Conservation (phyloP, 352 stramenopile species). For the Phytophthora macrochlamydospora region DNA sequence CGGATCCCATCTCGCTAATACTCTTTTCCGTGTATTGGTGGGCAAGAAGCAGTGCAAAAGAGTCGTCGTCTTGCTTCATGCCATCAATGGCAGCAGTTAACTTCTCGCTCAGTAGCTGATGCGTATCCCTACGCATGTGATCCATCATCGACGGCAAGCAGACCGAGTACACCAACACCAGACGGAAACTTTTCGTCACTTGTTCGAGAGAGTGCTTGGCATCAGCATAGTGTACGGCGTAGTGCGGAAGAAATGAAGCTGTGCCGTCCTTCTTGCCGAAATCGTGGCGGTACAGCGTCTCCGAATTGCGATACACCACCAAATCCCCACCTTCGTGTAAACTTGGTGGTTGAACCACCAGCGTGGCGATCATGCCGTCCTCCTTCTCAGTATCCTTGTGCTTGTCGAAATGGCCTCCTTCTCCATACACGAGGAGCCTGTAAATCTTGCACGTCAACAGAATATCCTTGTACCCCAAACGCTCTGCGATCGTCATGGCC, state of each 20-base stretch:
- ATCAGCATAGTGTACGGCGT: slow-evolving; percentile 32
- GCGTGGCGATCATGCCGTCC: background rate
- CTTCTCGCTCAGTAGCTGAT: slow-evolving; percentile 3
- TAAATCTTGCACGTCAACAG: too few relatives aligned
- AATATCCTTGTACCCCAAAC: too few relatives aligned
- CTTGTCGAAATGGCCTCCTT: background rate
- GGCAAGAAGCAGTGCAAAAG: slow-evolving; percentile 15
- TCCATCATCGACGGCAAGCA: slow-evolving; percentile 19
- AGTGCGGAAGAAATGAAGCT: slow-evolving; percentile 15
- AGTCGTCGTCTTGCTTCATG: slow-evolving; percentile 43
- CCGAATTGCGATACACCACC: slow-evolving; percentile 17
- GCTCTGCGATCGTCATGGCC: too few relatives aligned
- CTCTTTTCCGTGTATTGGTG: slow-evolving; percentile 27
- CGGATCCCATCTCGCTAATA: slow-evolving; percentile 12
- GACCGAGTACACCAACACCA: slow-evolving; percentile 29
- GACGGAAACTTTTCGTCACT: slow-evolving; percentile 25
- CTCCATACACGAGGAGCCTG: too few relatives aligned
- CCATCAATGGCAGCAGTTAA: slow-evolving; percentile 22
- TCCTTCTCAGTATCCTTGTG: too few relatives aligned
- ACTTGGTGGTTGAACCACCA: slow-evolving; percentile 48
- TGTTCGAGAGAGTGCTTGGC: slow-evolving; percentile 22
- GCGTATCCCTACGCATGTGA: slow-evolving; percentile 1
- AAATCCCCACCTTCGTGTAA: slow-evolving; percentile 29
- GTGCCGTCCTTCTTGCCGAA: slow-evolving; percentile 23
- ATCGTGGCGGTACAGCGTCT: slow-evolving; percentile 15